Percentiles rank a stretch among this genome's conserved stretches.
phyloP scores from a whole-genome alignment of 2,329 filamentous ascomycete genomes.

The Shiraia sp. region DNA sequence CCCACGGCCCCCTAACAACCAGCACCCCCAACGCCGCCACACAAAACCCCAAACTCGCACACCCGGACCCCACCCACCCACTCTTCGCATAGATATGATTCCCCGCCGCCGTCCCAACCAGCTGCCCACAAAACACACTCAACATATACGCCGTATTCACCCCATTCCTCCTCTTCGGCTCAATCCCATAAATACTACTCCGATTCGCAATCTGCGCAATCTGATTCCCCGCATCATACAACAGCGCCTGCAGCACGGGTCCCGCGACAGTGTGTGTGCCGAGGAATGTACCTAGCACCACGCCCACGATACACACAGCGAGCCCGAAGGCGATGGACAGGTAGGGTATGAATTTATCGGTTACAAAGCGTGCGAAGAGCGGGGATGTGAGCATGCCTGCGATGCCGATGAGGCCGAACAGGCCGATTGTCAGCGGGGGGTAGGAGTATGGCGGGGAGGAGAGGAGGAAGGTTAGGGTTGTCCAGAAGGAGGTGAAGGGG shows the following conservation, averaged over 20 bases:
- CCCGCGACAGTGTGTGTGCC: slow-evolving; percentile 69
- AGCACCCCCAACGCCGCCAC: slow-evolving; percentile 54
- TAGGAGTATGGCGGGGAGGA: slow-evolving; percentile 71
- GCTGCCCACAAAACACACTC: slow-evolving; percentile 71
- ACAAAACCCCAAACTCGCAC: slow-evolving; percentile 60
- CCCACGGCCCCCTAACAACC: slow-evolving; percentile 58
- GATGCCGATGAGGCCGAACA: slow-evolving; percentile 79
- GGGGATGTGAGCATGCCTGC: slow-evolving; percentile 69
- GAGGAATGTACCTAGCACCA: slow-evolving; percentile 69
- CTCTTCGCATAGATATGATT: slow-evolving; percentile 59
- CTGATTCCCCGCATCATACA: slow-evolving; percentile 73
- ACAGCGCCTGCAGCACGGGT: slow-evolving; percentile 71
- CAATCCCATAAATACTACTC: slow-evolving; percentile 69
- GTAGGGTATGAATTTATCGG: slow-evolving; percentile 70
- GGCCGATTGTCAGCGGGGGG: slow-evolving; percentile 68
- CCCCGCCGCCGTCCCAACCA: slow-evolving; percentile 64
- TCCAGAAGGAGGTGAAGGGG: slow-evolving; percentile 72
- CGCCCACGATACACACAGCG: slow-evolving; percentile 61
- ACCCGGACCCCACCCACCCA: slow-evolving; percentile 62
- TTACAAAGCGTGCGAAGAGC: slow-evolving; percentile 69
- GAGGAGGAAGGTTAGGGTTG: slow-evolving; percentile 78
- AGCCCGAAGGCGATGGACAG: slow-evolving; percentile 69
- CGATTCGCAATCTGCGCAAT: slow-evolving; percentile 75
- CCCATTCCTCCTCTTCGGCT: slow-evolving; percentile 71
- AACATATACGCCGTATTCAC: slow-evolving; percentile 86